Conservation (phyloP, 1,284 basidiomycete species). For the Singerocomus rubriflavus region DNA sequence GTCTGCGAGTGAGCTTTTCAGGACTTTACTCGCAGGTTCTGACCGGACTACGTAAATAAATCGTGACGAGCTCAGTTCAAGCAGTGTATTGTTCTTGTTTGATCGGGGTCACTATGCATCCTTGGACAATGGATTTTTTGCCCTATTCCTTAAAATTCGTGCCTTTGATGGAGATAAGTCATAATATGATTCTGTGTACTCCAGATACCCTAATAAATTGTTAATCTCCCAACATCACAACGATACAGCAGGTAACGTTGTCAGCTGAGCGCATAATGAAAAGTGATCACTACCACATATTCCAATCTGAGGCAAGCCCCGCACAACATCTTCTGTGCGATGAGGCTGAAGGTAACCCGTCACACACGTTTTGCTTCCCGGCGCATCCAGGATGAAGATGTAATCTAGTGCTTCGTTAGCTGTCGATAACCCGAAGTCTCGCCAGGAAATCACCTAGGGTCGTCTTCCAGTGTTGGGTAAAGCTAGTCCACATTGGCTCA, state of each 20-base stretch:
- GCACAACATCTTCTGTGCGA: conserved; percentile 56
- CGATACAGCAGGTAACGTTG: conserved; percentile 13
- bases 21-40: conserved; percentile 84
- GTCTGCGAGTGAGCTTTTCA: conserved; percentile 82
- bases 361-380: conserved; percentile 43
- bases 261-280: conserved; percentile 62
- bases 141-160: conserved; percentile 2
- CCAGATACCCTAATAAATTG: conserved; percentile 13
- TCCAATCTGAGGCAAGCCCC: conserved; percentile 77
- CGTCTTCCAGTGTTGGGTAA: conserved; percentile 77
- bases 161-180: neutral
- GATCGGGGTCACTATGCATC: neutral
- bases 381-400: conserved; percentile 67
- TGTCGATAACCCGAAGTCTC: neutral
- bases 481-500: conserved; percentile 82
- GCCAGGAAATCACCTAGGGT: conserved; percentile 61
- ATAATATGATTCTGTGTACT: conserved; percentile 1
- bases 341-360: conserved; percentile 67
- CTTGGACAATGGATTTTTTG: neutral
- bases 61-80: neutral
- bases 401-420: conserved; percentile 61
- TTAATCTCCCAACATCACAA: conserved; percentile 5
- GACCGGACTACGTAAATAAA: conserved; percentile 47
- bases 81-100: neutral
- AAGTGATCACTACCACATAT: conserved; percentile 89